phyloP scores from a whole-genome alignment of 768 basidiomycete species.

The Termitomyces sp. region DNA sequence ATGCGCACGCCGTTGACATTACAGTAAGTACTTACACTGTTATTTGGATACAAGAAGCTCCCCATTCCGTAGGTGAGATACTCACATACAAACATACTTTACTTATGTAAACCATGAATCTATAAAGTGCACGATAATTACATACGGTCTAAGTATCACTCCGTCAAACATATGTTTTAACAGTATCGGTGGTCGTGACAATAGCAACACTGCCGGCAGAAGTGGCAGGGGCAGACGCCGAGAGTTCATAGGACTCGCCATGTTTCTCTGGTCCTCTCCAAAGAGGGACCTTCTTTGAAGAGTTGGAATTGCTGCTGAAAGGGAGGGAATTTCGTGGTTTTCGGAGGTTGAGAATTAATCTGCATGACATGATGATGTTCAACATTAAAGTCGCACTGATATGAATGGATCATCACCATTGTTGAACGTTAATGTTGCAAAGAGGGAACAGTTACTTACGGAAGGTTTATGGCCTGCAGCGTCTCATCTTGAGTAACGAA shows the following conservation, averaged over 20 bases:
- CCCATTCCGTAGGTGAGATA: too few relatives aligned
- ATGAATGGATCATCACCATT: neutral
- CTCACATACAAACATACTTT: too few relatives aligned
- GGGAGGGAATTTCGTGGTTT: slow-evolving; percentile 4
- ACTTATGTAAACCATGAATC: too few relatives aligned
- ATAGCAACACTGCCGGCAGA: neutral
- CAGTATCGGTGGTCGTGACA: neutral
- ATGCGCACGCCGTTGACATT: too few relatives aligned
- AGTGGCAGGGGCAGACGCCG: neutral
- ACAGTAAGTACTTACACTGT: too few relatives aligned
- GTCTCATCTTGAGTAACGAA: slow-evolving; percentile 12
- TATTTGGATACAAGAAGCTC: too few relatives aligned
- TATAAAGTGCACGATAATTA: too few relatives aligned
- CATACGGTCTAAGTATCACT: too few relatives aligned
- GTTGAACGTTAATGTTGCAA: too few relatives aligned
- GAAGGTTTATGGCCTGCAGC: slow-evolving; percentile 18
- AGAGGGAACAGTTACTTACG: slow-evolving; percentile 9
- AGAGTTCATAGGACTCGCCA: neutral
- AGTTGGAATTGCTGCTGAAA: neutral
- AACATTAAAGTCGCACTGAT: slow-evolving; percentile 20
- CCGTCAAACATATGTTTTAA: neutral
- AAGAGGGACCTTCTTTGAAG: neutral
- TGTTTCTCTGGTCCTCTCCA: slow-evolving; percentile 3
- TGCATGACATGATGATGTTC: slow-evolving; percentile 22
- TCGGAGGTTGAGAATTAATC: slow-evolving; percentile 20